Base-by-base conservation (phyloP, 257 asterid species). In the Primulina huaijiensis region DNA sequence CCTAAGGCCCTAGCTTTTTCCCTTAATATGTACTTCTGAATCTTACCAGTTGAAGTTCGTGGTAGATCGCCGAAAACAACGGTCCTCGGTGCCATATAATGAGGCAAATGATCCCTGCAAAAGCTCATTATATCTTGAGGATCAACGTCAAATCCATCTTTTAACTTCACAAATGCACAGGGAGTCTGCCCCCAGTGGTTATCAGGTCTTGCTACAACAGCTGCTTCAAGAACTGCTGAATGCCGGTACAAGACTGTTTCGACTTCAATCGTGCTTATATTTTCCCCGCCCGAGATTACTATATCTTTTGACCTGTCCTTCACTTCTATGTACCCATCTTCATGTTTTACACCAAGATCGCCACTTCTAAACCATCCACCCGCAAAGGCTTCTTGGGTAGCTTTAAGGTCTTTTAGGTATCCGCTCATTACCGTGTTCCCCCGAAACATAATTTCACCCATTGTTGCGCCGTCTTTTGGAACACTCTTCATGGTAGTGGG, bases 391-490 rank as follows among this genome's bases (percentile, higher is more conserved):
- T 78, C 84, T 34, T 72, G 65, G 0, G 87, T 82, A 14, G 90
- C 87, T 30, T 78, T 72, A 64, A 20, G 57, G 11, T 85, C 84
- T 72, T 82, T 85, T 11, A 80, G 62, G 74, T 85, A 85, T 31
- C 90, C 90, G 5, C 84, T 77, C 90, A 85, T 85, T 10, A 85
- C 86, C 0, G 84, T 78, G 43, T 85, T 85, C 19, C 88, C 90
- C 25, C 88, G 73, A 55, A 85, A 77, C 84, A 85, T 75, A 2
- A 85, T 79, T 80, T 85, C 88, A 14, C 89, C 89, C 17, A 82
- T 27, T 0, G 87, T 84, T 14, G 33, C 69, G 2, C 90, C 86
- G 34, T 85, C 86, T 0, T 68, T 76, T 0, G 86, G 86, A 30
- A 82, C 84, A 60, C 88, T 80, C 67, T 76, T 37, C 86, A 78